phyloP scores from a whole-genome alignment of 2,329 filamentous ascomycete species.

The Rugonectria rugulosa region DNA sequence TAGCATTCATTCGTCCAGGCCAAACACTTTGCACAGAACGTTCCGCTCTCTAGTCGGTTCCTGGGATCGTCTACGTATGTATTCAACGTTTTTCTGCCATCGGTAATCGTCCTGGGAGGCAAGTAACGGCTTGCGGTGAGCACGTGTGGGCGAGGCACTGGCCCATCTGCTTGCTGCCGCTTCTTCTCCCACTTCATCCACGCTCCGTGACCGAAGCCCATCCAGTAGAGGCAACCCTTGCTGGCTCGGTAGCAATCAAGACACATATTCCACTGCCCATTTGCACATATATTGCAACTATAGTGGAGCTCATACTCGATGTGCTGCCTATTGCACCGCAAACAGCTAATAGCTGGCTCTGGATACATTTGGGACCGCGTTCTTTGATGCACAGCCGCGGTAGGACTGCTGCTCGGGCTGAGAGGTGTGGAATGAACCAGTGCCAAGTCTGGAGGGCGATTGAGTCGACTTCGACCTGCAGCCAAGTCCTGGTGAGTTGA shows the following conservation, averaged over 20 bases:
- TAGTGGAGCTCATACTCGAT: slow-evolving; percentile 91
- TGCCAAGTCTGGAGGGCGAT: slow-evolving; percentile 51
- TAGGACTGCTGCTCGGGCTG: slow-evolving; percentile 44
- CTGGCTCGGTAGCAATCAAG: slow-evolving; percentile 79
- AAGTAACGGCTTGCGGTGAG: slow-evolving; percentile 65
- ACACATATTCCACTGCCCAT: slow-evolving; percentile 81
- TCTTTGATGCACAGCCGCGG: slow-evolving; percentile 48
- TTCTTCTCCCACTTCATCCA: slow-evolving; percentile 70
- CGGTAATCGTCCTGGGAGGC: slow-evolving; percentile 60
- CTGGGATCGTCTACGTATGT: slow-evolving; percentile 72
- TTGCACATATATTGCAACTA: slow-evolving; percentile 75
- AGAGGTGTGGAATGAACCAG: slow-evolving; percentile 44
- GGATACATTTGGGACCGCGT: slow-evolving; percentile 61
- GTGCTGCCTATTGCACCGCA: slow-evolving; percentile 71
- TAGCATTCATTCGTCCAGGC: slow-evolving; percentile 82
- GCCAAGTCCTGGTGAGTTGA: slow-evolving; percentile 31
- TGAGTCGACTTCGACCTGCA: slow-evolving; percentile 35
- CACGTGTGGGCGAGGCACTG: slow-evolving; percentile 61
- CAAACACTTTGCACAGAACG: slow-evolving; percentile 82
- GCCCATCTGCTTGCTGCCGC: slow-evolving; percentile 48
- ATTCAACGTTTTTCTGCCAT: slow-evolving; percentile 66
- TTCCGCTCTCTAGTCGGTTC: slow-evolving; percentile 75
- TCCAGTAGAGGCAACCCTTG: slow-evolving; percentile 85
- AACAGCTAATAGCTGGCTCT: slow-evolving; percentile 79
- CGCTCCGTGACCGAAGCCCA: slow-evolving; percentile 81